Base-by-base conservation (phyloP, 1,139 yeast species). In the Kluyveromyces marxianus region DNA sequence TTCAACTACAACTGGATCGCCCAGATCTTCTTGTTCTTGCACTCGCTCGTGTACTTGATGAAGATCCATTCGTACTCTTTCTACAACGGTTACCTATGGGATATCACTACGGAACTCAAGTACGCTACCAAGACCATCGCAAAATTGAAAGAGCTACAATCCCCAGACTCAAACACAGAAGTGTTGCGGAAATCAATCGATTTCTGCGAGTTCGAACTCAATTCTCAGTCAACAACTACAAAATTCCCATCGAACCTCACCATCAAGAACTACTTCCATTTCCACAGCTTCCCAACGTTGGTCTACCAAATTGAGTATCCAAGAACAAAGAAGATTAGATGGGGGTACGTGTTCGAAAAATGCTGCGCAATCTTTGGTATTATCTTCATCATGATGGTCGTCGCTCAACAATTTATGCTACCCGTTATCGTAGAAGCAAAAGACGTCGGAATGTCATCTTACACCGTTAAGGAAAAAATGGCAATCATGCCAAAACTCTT, bases 61-160 rank as follows among this genome's bases (percentile, higher is more conserved):
- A 90, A 90, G 62, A 83, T 83, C 80, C 97, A 90, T 63, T 87
- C 96, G 2, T 90, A 81, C 60, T 87, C 86, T 1, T 87, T 83
- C 57, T 90, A 81, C 68, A 89, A 89, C 60, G 97, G 97, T 0
- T 87, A 89, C 61, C 69, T 89, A 47, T 87, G 95, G 92, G 69
- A 66, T 27, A 76, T 83, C 31, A 57, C 61, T 30, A 67, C 70
- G n/a, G 95, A 86, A 55, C 68, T 83, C 44, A 56, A 69, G 4
- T 72, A 69, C 48, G 76, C 88, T 6, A 54, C 68, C 57, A 55
- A 56, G 3, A 53, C 59, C 7, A 38, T 64, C 39, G 58, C 59
- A 26, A 65, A 62, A 47, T 47, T 52, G 33, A 53, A 51, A 34
- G 56, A 57, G 2, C n/a, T 44, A 4, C 36, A 57, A 46, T 21